These are phyloP conservation scores for Fusarium euwallaceae DNA, from an alignment of 2,329 filamentous ascomycete genomes.

Conservation along the genomic window DNA sequence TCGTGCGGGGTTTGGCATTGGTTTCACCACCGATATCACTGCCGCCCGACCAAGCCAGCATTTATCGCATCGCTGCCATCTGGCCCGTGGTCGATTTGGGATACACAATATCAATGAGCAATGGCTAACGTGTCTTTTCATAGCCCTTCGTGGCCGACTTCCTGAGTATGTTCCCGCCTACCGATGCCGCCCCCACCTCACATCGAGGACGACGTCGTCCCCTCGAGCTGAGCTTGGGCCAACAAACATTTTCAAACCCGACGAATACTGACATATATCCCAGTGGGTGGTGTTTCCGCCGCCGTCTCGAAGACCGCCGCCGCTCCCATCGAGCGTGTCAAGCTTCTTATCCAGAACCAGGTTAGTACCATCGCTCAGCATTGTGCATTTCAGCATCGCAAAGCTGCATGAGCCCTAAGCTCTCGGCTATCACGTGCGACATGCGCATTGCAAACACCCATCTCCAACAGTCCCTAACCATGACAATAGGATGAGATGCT, in stretches of 20 bases:
- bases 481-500: slow-evolving; percentile 95
- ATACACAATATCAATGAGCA: not conserved
- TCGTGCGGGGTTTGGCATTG: not conserved
- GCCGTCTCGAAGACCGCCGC: slow-evolving; percentile 99
- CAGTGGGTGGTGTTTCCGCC: slow-evolving; percentile 99
- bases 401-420: not conserved
- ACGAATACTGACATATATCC: slow-evolving; percentile 41
- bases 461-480: slow-evolving; percentile 48
- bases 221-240: slow-evolving; percentile 15
- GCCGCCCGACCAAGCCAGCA: not conserved
- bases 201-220: slow-evolving; percentile 14
- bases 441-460: not conserved
- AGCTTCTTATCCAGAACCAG: slow-evolving; percentile 99
- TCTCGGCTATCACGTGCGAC: not conserved
- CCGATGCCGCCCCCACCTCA: slow-evolving; percentile 32
- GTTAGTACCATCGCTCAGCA: slow-evolving; percentile 67
- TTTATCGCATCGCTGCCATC: slow-evolving; percentile 18
- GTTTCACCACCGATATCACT: not conserved
- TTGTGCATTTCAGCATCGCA: not conserved
- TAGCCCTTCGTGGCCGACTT: slow-evolving; percentile 98
- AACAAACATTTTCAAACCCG: slow-evolving; percentile 14
- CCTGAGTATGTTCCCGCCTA: slow-evolving; percentile 82
- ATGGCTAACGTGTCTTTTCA: slow-evolving; percentile 44
- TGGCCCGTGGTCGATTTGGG: not conserved
- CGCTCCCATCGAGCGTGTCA: slow-evolving; percentile 99